Percentiles rank a stretch among this genome's conserved stretches.
Conservation (phyloP, 495 filamentous ascomycete species). For the Saxispiralis lemnorum region DNA sequence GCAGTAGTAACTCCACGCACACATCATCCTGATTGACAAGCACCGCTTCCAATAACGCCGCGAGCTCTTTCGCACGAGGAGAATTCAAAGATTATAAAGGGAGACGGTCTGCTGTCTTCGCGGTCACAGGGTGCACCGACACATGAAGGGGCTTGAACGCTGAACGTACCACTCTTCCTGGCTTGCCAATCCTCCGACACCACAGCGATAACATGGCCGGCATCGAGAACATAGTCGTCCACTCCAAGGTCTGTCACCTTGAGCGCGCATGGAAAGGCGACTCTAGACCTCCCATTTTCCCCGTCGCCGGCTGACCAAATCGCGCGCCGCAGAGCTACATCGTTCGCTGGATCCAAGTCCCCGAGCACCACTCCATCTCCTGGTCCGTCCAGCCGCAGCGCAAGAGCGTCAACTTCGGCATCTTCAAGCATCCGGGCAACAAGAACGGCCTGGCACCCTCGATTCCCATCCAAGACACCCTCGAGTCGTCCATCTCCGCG, state of each 20-base stretch:
- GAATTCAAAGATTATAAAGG: too few relatives aligned
- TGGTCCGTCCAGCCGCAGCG: constrained; percentile 96
- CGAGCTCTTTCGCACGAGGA: too few relatives aligned
- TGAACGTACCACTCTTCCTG: too few relatives aligned
- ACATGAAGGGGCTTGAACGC: too few relatives aligned
- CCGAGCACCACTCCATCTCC: constrained; percentile 75
- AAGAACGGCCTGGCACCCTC: constrained; percentile 32
- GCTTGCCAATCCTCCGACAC: neutral
- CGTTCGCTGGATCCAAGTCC: constrained; percentile 87
- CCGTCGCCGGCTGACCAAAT: constrained; percentile 2
- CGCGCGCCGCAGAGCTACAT: constrained; percentile 60
- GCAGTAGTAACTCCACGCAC: too few relatives aligned
- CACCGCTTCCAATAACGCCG: too few relatives aligned
- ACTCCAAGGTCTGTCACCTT: constrained; percentile 62
- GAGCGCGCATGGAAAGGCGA: constrained; percentile 1
- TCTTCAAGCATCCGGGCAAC: constrained; percentile 86
- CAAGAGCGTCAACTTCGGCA: constrained; percentile 92
- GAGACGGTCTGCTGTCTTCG: too few relatives aligned
- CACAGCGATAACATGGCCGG: constrained; percentile 50
- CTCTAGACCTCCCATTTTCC: neutral
- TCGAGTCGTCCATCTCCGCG: constrained; percentile 25
- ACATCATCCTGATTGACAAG: too few relatives aligned
- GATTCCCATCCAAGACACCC: constrained; percentile 31
- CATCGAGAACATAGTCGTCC: constrained; percentile 94
- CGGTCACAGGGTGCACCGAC: too few relatives aligned